Conservation (phyloP, 1,139 yeast species). For the Geotrichum europaeum region DNA sequence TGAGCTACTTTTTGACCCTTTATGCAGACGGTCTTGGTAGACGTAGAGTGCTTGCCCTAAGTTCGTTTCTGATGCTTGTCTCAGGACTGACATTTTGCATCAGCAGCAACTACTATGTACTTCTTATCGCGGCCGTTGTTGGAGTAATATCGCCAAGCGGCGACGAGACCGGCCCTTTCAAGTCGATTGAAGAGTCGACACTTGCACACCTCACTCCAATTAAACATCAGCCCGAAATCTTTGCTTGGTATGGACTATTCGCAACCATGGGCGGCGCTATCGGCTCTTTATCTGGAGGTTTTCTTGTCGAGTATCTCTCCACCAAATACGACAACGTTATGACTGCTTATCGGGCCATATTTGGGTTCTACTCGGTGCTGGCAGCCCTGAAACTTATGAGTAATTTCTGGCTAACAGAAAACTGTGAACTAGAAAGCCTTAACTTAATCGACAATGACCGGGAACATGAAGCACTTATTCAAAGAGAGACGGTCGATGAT, state of each 20-base stretch:
- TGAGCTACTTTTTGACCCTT: constrained; percentile 44
- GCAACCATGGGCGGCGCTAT: constrained; percentile 72
- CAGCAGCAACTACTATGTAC: constrained; percentile 45
- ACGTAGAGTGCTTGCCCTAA: constrained; percentile 55
- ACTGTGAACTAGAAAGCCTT: constrained; percentile 44
- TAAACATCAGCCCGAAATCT: constrained; percentile 63
- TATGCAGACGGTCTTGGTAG: constrained; percentile 75
- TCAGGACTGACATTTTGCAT: constrained; percentile 64
- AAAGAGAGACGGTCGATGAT: background rate
- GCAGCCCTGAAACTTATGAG: constrained; percentile 52
- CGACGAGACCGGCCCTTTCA: constrained; percentile 90
- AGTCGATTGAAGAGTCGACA: constrained; percentile 80
- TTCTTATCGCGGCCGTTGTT: constrained; percentile 57
- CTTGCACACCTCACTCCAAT: constrained; percentile 73
- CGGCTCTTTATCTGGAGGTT: constrained; percentile 66
- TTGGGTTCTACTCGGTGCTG: constrained; percentile 50
- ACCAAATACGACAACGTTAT: constrained; percentile 29
- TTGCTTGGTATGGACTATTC: constrained; percentile 62
- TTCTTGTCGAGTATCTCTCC: constrained; percentile 45
- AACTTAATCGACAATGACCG: background rate
- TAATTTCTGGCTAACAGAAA: constrained; percentile 49
- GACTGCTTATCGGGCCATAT: constrained; percentile 53
- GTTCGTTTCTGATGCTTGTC: constrained; percentile 62
- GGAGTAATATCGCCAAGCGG: constrained; percentile 86
- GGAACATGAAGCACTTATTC: constrained; percentile 6